A percentile compares a stretch with the other conserved stretches of the same genome.
Conservation (phyloP, 163 green algal genomes). For the Prototheca wickerhamii region DNA sequence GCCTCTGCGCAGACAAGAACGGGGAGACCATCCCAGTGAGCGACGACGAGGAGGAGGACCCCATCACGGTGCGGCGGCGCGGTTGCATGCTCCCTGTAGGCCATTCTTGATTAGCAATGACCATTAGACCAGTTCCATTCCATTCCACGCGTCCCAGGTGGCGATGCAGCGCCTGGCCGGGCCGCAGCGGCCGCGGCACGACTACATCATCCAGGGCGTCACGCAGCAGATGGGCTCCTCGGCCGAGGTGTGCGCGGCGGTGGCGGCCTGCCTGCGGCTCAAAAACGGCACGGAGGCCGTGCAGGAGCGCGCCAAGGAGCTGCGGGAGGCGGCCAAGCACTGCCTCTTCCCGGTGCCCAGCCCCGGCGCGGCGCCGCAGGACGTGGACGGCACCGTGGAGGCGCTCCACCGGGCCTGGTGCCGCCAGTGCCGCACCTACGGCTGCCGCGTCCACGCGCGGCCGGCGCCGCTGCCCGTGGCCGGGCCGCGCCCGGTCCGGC, state of each 20-base stretch:
- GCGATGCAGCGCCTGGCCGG: not conserved
- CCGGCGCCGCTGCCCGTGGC: not conserved
- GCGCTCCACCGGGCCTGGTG: constrained; percentile 44
- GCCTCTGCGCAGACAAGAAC: constrained; percentile 30
- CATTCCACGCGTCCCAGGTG: too few relatives aligned
- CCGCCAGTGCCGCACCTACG: constrained; percentile 53
- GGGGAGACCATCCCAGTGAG: constrained; percentile 53
- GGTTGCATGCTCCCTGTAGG: not conserved
- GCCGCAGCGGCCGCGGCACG: not conserved
- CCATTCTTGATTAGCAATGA: too few relatives aligned
- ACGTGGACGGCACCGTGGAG: not conserved
- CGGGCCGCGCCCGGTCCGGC: not conserved
- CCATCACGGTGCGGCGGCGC: not conserved
- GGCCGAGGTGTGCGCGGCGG: not conserved
- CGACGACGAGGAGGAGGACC: constrained; percentile 28
- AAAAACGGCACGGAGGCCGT: too few relatives aligned
- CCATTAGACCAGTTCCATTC: too few relatives aligned
- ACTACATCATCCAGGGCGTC: not conserved
- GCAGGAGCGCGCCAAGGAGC: too few relatives aligned
- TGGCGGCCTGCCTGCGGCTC: not conserved
- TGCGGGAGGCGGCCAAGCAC: too few relatives aligned
- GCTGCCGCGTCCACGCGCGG: constrained; percentile 47
- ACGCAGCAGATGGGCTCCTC: not conserved
- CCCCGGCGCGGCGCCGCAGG: too few relatives aligned
- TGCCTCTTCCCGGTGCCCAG: too few relatives aligned